Base-by-base conservation (phyloP, 495 filamentous ascomycete species). In the Collariella sp. region DNA sequence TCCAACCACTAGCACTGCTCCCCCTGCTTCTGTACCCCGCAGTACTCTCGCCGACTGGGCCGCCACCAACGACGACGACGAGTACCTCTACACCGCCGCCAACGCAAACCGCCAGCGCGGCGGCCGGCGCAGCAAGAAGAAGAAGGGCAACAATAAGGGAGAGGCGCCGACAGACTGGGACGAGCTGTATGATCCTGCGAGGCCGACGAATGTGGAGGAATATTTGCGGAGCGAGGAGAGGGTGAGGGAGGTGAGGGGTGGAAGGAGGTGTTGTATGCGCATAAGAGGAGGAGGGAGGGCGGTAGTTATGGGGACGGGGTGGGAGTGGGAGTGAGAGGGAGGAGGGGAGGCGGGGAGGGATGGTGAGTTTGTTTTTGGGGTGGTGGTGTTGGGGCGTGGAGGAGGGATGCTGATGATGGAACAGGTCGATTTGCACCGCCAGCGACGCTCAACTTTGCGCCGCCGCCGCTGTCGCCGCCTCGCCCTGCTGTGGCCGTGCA, bases 171-270 rank as follows among this genome's bases (percentile, higher is more conserved):
- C 87, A 39, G 83, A 95, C 63, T 96, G 91, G 91, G 88, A 95
- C 63, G 91, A 95, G 65, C 82, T 91, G 41, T 97, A 96, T 62
- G 91, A 96, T 61, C 87, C 89, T 0, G 77, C 85, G 2, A 71
- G 85, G 19, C 91, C 91, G 1, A 96, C 89, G 38, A 88, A 81
- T 51, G 90, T 91, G 54, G 83, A 89, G 43, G 87, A 95, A 66
- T 96, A 95, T 63, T 80, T 86, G 43, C 74, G 83, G 35, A 91
- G 89, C 56, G 90, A 95, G 29, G 91, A 96, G 67, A 84, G 86
- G 58, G 79, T 90, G 39, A 65, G 75, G 0, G 88, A 93, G 67
- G 78, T 91, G 18, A 76, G 81, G 35, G 90, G 96, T 97, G 91
- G 91, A 94, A 94, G 62, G 85, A 85, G 22, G 70, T 83, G 23